Conservation (phyloP, 2,329 filamentous ascomycete genomes). For the Coleophoma eucalyptorum region DNA sequence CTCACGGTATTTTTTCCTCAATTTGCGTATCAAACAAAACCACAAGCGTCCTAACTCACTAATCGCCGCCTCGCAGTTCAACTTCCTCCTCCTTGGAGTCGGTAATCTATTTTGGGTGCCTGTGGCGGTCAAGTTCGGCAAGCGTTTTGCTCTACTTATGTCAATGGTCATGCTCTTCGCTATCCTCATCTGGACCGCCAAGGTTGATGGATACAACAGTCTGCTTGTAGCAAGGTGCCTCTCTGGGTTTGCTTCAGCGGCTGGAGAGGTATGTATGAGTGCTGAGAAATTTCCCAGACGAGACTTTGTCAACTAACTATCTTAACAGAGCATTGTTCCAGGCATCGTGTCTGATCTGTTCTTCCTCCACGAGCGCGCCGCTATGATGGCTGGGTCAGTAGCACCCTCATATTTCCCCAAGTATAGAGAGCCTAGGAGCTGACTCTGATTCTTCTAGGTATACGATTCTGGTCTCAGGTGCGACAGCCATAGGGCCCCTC, state of each 20-base stretch:
- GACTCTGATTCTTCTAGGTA: too few species aligned
- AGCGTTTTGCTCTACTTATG: not conserved
- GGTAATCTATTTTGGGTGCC: not conserved
- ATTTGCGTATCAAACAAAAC: too few species aligned
- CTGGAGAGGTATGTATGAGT: not conserved
- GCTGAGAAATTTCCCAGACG: not conserved
- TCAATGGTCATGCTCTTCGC: not conserved
- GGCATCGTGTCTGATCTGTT: not conserved
- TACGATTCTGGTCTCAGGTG: not conserved
- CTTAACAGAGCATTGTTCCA: not conserved
- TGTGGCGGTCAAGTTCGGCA: not conserved
- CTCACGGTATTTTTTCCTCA: too few species aligned
- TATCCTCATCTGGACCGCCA: not conserved
- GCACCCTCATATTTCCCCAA: not conserved
- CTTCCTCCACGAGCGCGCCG: not conserved
- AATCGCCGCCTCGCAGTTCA: too few species aligned
- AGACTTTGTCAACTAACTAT: not conserved
- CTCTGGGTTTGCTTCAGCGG: not conserved
- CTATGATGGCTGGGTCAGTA: not conserved
- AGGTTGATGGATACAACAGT: not conserved
- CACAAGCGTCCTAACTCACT: too few species aligned
- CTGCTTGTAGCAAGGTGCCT: not conserved
- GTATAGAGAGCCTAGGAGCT: not conserved
- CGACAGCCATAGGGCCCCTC: not conserved
- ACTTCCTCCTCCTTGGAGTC: not conserved